Evolutionary conservation across 2,329 filamentous ascomycete genomes (phyloP), one percentile per base, ranked within the genome.

Genomic region (Pyricularia grisea): DNA sequence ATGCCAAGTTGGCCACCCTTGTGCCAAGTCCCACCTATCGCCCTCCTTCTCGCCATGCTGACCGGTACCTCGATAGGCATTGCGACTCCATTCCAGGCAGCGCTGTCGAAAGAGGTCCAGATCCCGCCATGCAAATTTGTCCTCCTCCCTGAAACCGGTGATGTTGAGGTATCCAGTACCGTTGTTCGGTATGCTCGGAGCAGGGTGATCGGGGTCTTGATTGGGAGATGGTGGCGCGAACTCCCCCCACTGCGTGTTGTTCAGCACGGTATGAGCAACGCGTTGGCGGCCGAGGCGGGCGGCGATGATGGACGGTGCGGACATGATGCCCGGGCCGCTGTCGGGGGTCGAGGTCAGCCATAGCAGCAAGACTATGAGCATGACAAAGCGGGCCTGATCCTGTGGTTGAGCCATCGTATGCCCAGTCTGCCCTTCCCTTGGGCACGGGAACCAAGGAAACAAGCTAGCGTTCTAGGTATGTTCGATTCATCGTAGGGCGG

Each of bases 91-190:
- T 73, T 88, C 82, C 69, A 86, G 81, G 68, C 89, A 91, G 72
- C 86, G 85, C 70, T 88, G 80, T 75, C 87, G 88, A 70, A 94
- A 92, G 0, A 82, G 79, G 0, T 82, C 81, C 27, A 97, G 81
- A 69, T 93, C 84, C 42, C 89, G 85, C 94, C 94, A 97, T 1
- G 87, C 90, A 77, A 92, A 92, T 4, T 86, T 88, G 78, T 97
- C 91, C 25, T 88, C 85, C 65, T 87, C 81, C 66, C 91, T 86
- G 71, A 96, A 89, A 0, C 94, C 94, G 2, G 92, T 92, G 67
- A 97, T 81, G 73, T 93, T 92, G 70, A 93, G 79, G 71, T 84
- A 89, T 28, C 78, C 80, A 25, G 74, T 70, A 23, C 28, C 65
- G 27, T 30, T 65, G 63, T 30, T 36, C 27, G 17, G 23, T 61